Base-by-base conservation (phyloP, 768 basidiomycete species). In the Amyloporia xantha region DNA sequence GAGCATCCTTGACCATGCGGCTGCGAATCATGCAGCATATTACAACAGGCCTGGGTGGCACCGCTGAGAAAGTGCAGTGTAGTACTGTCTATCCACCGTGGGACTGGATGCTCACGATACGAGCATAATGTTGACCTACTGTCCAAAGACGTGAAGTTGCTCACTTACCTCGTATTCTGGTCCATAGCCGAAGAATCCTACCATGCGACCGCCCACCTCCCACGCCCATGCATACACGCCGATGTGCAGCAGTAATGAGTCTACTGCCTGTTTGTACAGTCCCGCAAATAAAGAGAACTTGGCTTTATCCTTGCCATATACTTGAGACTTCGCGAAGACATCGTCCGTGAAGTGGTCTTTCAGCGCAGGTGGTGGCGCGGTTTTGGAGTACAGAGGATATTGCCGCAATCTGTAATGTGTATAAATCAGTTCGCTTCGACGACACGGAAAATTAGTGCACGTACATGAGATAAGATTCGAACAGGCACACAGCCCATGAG, bases 231-330 rank as follows among this genome's bases (percentile, higher is more conserved):
- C 80, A 62, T 90, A 91, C 51, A 88, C 77, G 1, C 86, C 89
- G 55, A 72, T 82, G 17, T 86, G 81, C 17, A 96, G 70, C 68
- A 92, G 69, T 1, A 67, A 59, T 17, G 84, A 86, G 51, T 87
- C 86, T 19, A 90, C 60, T 39, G 71, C 56, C 61, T 92, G 89
- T 60, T 83, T 84, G 66, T 80, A 86, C 45, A 93, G 54, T 1
- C 84, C 81, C 0, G 86, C 81, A 57, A 89, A 61, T 35, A 95
- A 66, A 2, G 84, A 79, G 65, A 87, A 94, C 59, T 78, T 77
- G 10, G 92, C 88, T 68, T 96, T 96, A 76, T 92, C 89, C 44
- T 77, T 80, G 17, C 92, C 91, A 68, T 99, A 99, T 36, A 75
- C 69, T 64, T 99, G 95, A 0, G 91, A 93, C 59, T 96, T 96